A percentile compares a stretch with the other conserved stretches of the same genome.
Conservation (phyloP, 163 green algal genomes). For the Prototheca cutis region DNA sequence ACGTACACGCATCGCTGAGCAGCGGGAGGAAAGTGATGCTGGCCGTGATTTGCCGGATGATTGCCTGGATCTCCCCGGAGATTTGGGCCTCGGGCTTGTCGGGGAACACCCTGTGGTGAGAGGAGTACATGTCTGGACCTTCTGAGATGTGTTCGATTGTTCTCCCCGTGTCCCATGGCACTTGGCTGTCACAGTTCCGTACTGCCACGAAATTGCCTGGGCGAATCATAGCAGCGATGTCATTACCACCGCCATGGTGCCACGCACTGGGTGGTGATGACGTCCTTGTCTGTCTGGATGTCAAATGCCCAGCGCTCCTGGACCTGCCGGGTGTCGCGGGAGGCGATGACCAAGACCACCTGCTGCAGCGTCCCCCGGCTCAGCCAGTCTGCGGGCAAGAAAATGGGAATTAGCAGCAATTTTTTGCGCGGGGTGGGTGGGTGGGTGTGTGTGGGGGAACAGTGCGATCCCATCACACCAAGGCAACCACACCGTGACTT, state of each 20-base stretch:
- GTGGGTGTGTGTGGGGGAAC: no score
- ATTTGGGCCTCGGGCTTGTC: constrained; percentile 81
- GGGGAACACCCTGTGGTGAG: constrained; percentile 15
- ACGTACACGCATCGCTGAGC: constrained; percentile 74
- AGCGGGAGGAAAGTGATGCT: constrained; percentile 92
- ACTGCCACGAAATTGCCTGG: no score
- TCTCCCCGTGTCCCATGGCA: no score
- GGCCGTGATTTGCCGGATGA: constrained; percentile 94
- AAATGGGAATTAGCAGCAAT: no score
- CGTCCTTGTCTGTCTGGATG: constrained; percentile 65
- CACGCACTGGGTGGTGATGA: constrained; percentile 6
- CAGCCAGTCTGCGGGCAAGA: constrained; percentile 69
- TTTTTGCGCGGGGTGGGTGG: no score
- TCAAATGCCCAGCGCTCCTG: constrained; percentile 96
- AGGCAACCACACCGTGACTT: no score
- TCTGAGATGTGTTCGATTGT: no score
- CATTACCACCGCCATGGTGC: no score
- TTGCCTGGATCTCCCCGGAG: constrained; percentile 76
- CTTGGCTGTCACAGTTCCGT: no score
- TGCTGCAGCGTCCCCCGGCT: constrained; percentile 68
- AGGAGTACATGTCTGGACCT: no score
- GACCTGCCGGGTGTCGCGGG: constrained; percentile 57
- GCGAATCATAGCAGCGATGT: no score
- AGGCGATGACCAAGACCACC: constrained; percentile 84
- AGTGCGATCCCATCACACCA: no score